A percentile compares a stretch with the other conserved stretches of the same genome.
These are phyloP conservation scores for Clonostachys rhizophaga DNA, from an alignment of 2,329 filamentous ascomycete species.

Conservation along the genomic window DNA sequence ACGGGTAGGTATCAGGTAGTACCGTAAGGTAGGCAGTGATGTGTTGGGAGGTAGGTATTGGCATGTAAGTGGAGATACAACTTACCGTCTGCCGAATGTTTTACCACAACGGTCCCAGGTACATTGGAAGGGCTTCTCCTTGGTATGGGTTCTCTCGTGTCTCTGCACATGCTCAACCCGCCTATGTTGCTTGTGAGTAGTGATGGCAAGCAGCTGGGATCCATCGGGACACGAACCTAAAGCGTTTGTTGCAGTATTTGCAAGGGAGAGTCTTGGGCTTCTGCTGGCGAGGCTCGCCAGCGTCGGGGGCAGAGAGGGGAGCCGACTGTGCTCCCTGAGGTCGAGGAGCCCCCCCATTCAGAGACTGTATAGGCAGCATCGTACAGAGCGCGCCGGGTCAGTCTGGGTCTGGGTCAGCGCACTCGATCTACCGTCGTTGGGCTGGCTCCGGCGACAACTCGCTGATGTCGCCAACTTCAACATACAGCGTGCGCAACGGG, in stretches of 20 bases:
- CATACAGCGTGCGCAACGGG: no score
- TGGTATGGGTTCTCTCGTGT: slow-evolving; percentile 60
- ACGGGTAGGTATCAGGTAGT: slow-evolving; percentile 1
- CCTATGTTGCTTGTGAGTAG: slow-evolving; percentile 22
- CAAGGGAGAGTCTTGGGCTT: slow-evolving; percentile 60
- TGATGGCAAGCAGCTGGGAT: background rate
- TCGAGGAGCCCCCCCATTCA: slow-evolving; percentile 37
- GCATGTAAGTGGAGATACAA: slow-evolving; percentile 7
- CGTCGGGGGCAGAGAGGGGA: slow-evolving; percentile 31
- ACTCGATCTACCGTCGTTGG: no score
- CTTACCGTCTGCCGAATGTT: slow-evolving; percentile 58
- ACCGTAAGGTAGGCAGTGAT: background rate
- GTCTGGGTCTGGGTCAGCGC: no score
- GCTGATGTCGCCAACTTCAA: no score
- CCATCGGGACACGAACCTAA: slow-evolving; percentile 40
- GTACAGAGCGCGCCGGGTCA: background rate
- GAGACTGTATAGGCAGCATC: slow-evolving; percentile 50
- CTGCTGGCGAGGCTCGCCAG: slow-evolving; percentile 47
- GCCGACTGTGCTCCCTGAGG: slow-evolving; percentile 13
- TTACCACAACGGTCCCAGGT: slow-evolving; percentile 56
- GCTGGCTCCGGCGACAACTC: no score
- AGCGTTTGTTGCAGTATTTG: slow-evolving; percentile 59
- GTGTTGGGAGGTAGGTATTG: slow-evolving; percentile 1
- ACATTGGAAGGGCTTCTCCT: slow-evolving; percentile 61
- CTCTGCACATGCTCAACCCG: slow-evolving; percentile 61